These are phyloP conservation scores for Corinectria fuckeliana DNA, from an alignment of 2,329 filamentous ascomycete genomes.

Conservation along the genomic window DNA sequence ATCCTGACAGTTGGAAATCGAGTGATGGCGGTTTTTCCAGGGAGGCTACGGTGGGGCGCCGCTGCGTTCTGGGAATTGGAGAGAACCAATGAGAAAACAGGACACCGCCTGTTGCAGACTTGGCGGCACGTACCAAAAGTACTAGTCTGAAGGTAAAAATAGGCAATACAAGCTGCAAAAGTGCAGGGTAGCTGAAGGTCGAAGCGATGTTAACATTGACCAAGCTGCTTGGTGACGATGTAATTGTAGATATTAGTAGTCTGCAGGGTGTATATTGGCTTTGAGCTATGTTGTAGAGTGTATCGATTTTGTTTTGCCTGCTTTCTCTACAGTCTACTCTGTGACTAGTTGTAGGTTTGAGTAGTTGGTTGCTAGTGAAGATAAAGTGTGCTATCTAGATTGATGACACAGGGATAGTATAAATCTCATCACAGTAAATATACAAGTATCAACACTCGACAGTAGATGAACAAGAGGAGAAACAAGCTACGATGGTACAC, in stretches of 20 bases:
- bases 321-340: too few relatives aligned
- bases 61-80: too few relatives aligned
- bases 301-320: too few relatives aligned
- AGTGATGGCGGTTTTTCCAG: not conserved
- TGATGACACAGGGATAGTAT: too few relatives aligned
- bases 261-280: not conserved
- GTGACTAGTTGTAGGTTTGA: too few relatives aligned
- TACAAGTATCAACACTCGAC: too few relatives aligned
- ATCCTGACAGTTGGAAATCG: conserved; percentile 11
- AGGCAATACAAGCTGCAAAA: too few relatives aligned
- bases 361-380: too few relatives aligned
- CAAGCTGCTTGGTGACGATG: not conserved
- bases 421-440: too few relatives aligned
- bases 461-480: too few relatives aligned
- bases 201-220: not conserved
- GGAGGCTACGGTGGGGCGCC: not conserved
- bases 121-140: not conserved
- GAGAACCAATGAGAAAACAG: not conserved
- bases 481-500: too few relatives aligned
- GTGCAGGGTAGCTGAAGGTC: not conserved
- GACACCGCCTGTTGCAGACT: not conserved
- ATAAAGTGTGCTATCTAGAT: too few relatives aligned
- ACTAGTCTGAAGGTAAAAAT: not conserved
- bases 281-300: not conserved
- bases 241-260: not conserved